A percentile compares a stretch with the other conserved stretches of the same genome.
phyloP scores from a whole-genome alignment of 805 yeast genomes.

The Yueomyces sinensis region DNA sequence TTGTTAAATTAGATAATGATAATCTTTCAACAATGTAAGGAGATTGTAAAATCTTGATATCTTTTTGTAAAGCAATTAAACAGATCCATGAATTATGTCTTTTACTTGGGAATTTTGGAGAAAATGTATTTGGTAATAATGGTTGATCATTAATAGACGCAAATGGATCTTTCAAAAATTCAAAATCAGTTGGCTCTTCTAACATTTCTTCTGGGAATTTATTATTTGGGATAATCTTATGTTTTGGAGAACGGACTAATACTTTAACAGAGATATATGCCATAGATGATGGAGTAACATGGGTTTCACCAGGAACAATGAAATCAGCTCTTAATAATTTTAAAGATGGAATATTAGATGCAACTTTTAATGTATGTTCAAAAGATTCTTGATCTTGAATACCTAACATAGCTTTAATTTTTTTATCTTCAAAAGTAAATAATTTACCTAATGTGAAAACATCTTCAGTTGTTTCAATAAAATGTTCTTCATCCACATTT shows the following conservation, averaged over 20 bases:
- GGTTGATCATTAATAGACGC: constrained; percentile 57
- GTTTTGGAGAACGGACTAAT: constrained; percentile 58
- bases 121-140: constrained; percentile 44
- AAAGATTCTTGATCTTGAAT: constrained; percentile 33
- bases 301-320: constrained; percentile 75
- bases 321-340: constrained; percentile 59
- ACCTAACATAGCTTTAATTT: constrained; percentile 44
- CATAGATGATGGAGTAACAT: constrained; percentile 55
- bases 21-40: constrained; percentile 27
- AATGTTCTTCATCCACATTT: constrained; percentile 39
- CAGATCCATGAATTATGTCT: constrained; percentile 49
- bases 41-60: constrained; percentile 63
- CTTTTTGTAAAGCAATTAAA: constrained; percentile 58
- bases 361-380: constrained; percentile 38
- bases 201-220: constrained; percentile 20
- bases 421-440: constrained; percentile 42
- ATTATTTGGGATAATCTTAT: constrained; percentile 38
- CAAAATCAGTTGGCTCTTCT: constrained; percentile 49
- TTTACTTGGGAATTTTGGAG: constrained; percentile 65
- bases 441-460: constrained; percentile 58
- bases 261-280: constrained; percentile 69
- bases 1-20: constrained; percentile 17
- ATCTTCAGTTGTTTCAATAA: constrained; percentile 18
- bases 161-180: constrained; percentile 59
- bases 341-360: constrained; percentile 53